Evolutionary conservation across 2,329 filamentous ascomycete species (phyloP).

Genomic region (Apiospora rasikravindrae): DNA sequence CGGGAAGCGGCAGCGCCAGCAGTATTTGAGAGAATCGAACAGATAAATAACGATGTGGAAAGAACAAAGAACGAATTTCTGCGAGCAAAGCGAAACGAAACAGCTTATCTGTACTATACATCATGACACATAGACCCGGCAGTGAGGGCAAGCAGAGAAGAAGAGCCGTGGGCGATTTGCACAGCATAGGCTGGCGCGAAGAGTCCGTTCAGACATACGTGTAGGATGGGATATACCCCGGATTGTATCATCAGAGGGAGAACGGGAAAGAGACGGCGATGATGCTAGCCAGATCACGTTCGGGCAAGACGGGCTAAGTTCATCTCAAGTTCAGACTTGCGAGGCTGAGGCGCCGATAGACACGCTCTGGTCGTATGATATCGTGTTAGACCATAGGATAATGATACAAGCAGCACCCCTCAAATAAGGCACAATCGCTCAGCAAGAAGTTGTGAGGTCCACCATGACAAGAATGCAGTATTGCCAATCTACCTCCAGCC

Average conservation of each 20-base stretch:
- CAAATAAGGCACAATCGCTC: background rate
- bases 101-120: background rate
- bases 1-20: background rate
- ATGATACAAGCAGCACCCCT: slow-evolving; percentile 28
- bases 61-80: background rate
- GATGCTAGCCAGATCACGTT: background rate
- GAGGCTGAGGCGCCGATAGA: slow-evolving; percentile 16
- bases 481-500: background rate
- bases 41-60: background rate
- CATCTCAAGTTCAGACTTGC: background rate
- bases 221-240: slow-evolving; percentile 13
- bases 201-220: background rate
- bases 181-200: background rate
- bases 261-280: background rate
- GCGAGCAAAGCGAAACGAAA: background rate
- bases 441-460: background rate
- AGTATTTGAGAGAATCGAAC: background rate
- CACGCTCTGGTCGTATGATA: slow-evolving; percentile 5
- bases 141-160: background rate
- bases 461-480: background rate
- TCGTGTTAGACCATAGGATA: slow-evolving; percentile 25
- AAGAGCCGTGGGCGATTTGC: background rate
- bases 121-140: background rate
- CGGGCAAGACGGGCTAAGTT: background rate
- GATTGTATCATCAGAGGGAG: background rate